A percentile compares a stretch with the other conserved stretches of the same genome.
phyloP scores from a whole-genome alignment of 192 early-diverging fungal species.

The Phlyctochytrium bullatum region DNA sequence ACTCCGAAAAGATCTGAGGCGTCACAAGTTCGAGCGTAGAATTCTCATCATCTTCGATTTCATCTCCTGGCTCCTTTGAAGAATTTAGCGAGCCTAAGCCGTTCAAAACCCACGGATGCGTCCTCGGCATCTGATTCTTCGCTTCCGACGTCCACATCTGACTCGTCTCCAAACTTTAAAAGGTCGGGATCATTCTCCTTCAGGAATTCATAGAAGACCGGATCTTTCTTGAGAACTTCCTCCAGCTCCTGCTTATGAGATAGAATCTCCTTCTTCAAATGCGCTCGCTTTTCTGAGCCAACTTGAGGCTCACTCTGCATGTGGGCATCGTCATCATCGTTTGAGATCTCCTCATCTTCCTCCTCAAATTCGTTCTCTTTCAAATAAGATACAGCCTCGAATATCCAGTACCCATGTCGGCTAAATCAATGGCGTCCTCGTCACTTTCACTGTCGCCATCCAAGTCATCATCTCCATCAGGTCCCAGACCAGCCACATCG shows the following conservation, averaged over 20 bases:
- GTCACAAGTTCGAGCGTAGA: constrained; percentile 56
- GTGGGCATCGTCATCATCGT: constrained; percentile 56
- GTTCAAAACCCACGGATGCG: constrained; percentile 51
- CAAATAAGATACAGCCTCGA: not conserved
- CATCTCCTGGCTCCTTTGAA: constrained; percentile 32
- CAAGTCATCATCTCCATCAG: constrained; percentile 44
- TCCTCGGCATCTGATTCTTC: constrained; percentile 36
- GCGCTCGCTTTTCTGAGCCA: constrained; percentile 37
- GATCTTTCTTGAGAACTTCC: constrained; percentile 79
- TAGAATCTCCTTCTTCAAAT: constrained; percentile 54
- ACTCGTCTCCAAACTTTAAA: constrained; percentile 64
- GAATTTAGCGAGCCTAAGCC: constrained; percentile 4
- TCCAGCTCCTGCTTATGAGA: constrained; percentile 81
- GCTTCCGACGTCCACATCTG: constrained; percentile 30
- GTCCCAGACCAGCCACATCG: constrained; percentile 34
- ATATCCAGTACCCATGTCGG: constrained; percentile 16
- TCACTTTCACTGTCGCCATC: constrained; percentile 55
- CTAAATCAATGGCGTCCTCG: constrained; percentile 49
- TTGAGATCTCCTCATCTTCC: constrained; percentile 41
- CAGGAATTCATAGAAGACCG: constrained; percentile 90
- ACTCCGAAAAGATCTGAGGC: constrained; percentile 67
- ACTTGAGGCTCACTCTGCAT: constrained; percentile 38
- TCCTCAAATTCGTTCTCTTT: constrained; percentile 35
- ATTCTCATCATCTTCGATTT: constrained; percentile 24
- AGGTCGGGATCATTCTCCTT: constrained; percentile 81